These are phyloP conservation scores for Hypoxylon subgilvum DNA, from an alignment of 495 filamentous ascomycete species.

Conservation along the genomic window DNA sequence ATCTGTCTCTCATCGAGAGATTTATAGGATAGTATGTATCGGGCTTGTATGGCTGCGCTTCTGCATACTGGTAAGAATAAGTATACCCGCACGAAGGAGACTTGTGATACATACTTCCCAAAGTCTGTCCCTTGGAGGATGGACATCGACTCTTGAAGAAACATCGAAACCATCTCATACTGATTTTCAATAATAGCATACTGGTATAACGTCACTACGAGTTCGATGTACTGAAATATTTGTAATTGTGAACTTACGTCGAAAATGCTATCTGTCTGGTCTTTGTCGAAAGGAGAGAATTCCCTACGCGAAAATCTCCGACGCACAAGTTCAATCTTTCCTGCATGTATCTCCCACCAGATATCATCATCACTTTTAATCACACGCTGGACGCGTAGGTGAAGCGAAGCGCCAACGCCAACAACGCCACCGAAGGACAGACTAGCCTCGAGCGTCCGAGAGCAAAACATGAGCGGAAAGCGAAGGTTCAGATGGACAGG, in stretches of 20 bases:
- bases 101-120: slow-evolving; percentile 1
- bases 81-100: neutral
- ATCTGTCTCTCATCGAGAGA: neutral
- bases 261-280: neutral
- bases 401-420: slow-evolving; percentile 16
- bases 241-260: neutral
- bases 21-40: neutral
- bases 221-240: neutral
- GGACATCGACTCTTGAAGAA: neutral
- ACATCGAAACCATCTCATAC: neutral
- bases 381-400: slow-evolving; percentile 1
- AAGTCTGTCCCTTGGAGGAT: neutral
- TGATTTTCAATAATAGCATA: neutral
- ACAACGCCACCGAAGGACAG: slow-evolving; percentile 7
- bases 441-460: slow-evolving; percentile 7
- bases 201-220: neutral
- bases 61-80: slow-evolving; percentile 5
- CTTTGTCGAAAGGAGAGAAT: slow-evolving; percentile 2
- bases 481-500: slow-evolving; percentile 9
- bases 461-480: slow-evolving; percentile 18
- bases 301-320: neutral
- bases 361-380: neutral
- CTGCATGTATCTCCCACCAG: neutral
- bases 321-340: neutral
- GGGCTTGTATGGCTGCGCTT: neutral